These are phyloP conservation scores for Epichloe elymi DNA, from an alignment of 2,329 filamentous ascomycete species.

Conservation along the genomic window DNA sequence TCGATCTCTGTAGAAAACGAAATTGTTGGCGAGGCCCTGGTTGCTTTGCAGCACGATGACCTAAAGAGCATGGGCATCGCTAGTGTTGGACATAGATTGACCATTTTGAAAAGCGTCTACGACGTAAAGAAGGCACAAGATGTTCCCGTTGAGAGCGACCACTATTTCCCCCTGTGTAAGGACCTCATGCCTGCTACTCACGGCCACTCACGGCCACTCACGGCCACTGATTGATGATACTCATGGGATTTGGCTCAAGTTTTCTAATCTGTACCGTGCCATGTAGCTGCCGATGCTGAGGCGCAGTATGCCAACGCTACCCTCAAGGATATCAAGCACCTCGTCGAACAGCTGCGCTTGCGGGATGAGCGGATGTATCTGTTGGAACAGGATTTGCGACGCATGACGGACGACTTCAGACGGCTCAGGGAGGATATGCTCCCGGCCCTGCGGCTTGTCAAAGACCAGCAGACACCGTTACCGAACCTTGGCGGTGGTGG, in stretches of 20 bases:
- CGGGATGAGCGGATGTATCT: conserved; percentile 82
- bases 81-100: conserved; percentile 88
- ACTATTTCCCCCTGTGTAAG: conserved; percentile 84
- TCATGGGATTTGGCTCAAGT: not conserved
- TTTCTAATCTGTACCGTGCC: conserved; percentile 11
- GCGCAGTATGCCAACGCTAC: conserved; percentile 77
- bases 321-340: conserved; percentile 80
- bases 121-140: conserved; percentile 93
- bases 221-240: too few relatives aligned
- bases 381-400: conserved; percentile 70
- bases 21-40: conserved; percentile 81
- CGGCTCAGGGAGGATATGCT: conserved; percentile 88
- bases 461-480: conserved; percentile 81
- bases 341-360: conserved; percentile 79
- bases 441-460: conserved; percentile 77
- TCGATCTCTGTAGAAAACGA: conserved; percentile 57
- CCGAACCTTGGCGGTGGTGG: conserved; percentile 34
- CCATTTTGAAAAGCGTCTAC: conserved; percentile 90
- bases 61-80: conserved; percentile 87
- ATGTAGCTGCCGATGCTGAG: conserved; percentile 73
- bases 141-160: conserved; percentile 78
- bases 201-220: not conserved
- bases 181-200: not conserved
- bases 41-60: conserved; percentile 82
- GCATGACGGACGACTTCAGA: conserved; percentile 77